Conservation (phyloP, 495 filamentous ascomycete genomes). For the Xylaria acuta region DNA sequence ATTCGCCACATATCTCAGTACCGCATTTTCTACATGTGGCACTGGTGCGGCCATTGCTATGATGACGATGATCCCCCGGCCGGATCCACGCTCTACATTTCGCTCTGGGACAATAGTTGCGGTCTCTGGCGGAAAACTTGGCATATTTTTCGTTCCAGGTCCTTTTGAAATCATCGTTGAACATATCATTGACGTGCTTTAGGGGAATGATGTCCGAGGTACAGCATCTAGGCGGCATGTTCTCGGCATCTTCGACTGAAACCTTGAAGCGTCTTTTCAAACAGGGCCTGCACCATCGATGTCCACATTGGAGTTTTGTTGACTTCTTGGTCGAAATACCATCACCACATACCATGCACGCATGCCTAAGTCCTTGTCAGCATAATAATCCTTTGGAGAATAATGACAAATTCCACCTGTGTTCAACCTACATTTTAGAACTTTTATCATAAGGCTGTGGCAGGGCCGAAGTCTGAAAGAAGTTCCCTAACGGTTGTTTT, state of each 20-base stretch:
- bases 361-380: slow-evolving; percentile 54
- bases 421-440: slow-evolving; percentile 43
- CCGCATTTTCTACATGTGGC: slow-evolving; percentile 70
- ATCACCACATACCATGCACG: slow-evolving; percentile 73
- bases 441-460: slow-evolving; percentile 38
- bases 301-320: slow-evolving; percentile 73
- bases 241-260: slow-evolving; percentile 73
- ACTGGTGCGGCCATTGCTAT: slow-evolving; percentile 55
- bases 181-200: slow-evolving; percentile 75
- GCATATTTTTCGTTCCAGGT: slow-evolving; percentile 78
- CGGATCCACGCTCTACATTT: slow-evolving; percentile 79
- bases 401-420: background rate
- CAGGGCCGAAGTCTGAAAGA: slow-evolving; percentile 40
- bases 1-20: slow-evolving; percentile 74
- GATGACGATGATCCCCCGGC: slow-evolving; percentile 66
- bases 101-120: slow-evolving; percentile 73
- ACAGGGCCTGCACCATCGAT: slow-evolving; percentile 79
- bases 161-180: slow-evolving; percentile 73
- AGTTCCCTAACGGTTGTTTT: slow-evolving; percentile 44
- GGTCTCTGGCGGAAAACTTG: slow-evolving; percentile 75
- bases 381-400: slow-evolving; percentile 17
- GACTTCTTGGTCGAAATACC: slow-evolving; percentile 64
- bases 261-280: slow-evolving; percentile 73
- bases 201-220: slow-evolving; percentile 72
- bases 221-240: slow-evolving; percentile 85